A percentile compares a stretch with the other conserved stretches of the same genome.
Evolutionary conservation across 148 eudicot species (phyloP).

Genomic region (Talinum fruticosum): DNA sequence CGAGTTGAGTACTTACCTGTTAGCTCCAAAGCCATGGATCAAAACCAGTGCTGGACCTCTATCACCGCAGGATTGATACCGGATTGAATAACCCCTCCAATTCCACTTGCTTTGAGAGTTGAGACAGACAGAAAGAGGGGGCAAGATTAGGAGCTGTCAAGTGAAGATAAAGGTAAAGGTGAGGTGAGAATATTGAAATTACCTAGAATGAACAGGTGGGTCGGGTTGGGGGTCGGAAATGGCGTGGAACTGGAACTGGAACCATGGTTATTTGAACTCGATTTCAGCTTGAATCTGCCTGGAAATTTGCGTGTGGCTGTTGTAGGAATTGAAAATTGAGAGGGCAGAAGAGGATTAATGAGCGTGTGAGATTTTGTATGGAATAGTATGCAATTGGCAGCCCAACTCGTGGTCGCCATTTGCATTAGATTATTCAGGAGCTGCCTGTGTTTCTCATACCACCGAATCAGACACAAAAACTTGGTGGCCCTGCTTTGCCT

Average conservation of each 20-base stretch:
- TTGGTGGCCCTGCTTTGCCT: slow-evolving; percentile 27
- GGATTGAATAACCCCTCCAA: slow-evolving; percentile 89
- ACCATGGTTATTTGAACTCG: too few relatives aligned
- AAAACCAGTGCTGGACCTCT: slow-evolving; percentile 79
- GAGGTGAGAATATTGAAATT: too few relatives aligned
- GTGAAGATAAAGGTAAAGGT: too few relatives aligned
- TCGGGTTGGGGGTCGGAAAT: neutral
- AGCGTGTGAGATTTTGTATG: too few relatives aligned
- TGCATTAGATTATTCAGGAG: too few relatives aligned
- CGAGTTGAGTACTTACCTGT: slow-evolving; percentile 53
- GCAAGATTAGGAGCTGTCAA: too few relatives aligned
- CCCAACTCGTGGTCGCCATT: slow-evolving; percentile 15
- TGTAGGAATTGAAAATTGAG: neutral
- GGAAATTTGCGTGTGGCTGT: too few relatives aligned
- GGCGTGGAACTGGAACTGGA: neutral
- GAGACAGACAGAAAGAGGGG: neutral
- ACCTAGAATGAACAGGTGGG: slow-evolving; percentile 18
- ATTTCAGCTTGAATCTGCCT: too few relatives aligned
- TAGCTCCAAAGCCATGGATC: slow-evolving; percentile 97
- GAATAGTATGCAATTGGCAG: too few relatives aligned
- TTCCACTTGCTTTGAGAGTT: slow-evolving; percentile 51
- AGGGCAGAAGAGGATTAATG: too few relatives aligned
- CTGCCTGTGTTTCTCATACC: too few relatives aligned
- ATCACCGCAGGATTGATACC: slow-evolving; percentile 74
- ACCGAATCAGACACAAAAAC: neutral